A percentile compares a stretch with the other conserved stretches of the same genome.
Conservation (phyloP, 2,329 filamentous ascomycete species). For the Monilinia vaccinii-corymbosi region DNA sequence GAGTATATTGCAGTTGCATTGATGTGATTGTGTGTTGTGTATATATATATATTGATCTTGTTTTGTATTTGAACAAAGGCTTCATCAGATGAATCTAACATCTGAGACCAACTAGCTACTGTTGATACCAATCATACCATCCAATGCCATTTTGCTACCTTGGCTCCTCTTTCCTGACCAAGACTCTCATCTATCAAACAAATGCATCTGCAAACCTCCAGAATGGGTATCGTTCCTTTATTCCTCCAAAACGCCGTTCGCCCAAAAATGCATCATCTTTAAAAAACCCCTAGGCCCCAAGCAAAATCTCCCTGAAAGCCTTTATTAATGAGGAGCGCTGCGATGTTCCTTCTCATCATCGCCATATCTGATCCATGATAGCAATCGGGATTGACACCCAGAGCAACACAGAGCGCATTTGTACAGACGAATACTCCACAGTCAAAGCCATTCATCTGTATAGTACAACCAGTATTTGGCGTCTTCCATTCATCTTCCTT, state of each 20-base stretch:
- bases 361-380: slow-evolving; percentile 48
- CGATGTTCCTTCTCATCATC: slow-evolving; percentile 52
- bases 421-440: slow-evolving; percentile 72
- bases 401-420: slow-evolving; percentile 54
- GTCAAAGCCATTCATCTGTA: slow-evolving; percentile 60
- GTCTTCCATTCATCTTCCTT: slow-evolving; percentile 48
- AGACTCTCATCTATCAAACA: not conserved
- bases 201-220: slow-evolving; percentile 1
- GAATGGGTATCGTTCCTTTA: slow-evolving; percentile 20
- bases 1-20: too few relatives aligned
- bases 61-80: not conserved
- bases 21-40: too few relatives aligned
- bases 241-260: slow-evolving; percentile 14
- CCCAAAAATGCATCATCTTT: slow-evolving; percentile 1
- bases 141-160: not conserved
- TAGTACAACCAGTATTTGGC: slow-evolving; percentile 40
- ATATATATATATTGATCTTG: too few relatives aligned
- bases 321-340: slow-evolving; percentile 56
- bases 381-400: slow-evolving; percentile 32
- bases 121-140: not conserved
- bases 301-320: slow-evolving; percentile 53
- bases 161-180: not conserved
- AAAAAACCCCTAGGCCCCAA: slow-evolving; percentile 19
- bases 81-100: not conserved
- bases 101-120: not conserved